These are phyloP conservation scores for Globisporangium sylvaticum DNA, from an alignment of 352 stramenopile species.

Conservation along the genomic window DNA sequence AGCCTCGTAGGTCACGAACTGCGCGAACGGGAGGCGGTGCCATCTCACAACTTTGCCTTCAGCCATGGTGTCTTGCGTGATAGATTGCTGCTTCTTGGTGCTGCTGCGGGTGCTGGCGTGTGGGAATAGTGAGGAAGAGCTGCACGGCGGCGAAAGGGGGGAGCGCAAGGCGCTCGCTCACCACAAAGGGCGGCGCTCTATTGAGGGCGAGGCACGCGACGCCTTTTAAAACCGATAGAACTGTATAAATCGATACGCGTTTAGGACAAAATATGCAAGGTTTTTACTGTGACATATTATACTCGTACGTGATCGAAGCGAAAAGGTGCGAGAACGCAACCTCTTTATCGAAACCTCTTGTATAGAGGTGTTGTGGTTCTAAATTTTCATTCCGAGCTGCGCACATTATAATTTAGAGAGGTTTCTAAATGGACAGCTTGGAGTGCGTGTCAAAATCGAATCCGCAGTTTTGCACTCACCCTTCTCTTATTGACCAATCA, in stretches of 20 bases:
- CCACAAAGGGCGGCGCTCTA: conserved; percentile 13
- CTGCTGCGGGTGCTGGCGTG: neutral
- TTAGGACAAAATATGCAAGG: neutral
- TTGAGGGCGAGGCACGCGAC: neutral
- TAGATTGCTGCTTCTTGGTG: conserved; percentile 3
- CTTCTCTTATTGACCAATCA: neutral
- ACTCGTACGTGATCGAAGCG: neutral
- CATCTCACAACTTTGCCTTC: conserved; percentile 71
- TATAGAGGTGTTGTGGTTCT: neutral
- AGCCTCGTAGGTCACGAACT: conserved; percentile 77
- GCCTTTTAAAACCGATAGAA: neutral
- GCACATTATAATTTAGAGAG: neutral
- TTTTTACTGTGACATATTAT: neutral
- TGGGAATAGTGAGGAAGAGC: conserved; percentile 5
- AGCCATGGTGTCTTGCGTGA: conserved; percentile 35
- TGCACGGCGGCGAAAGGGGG: neutral
- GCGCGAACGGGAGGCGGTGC: conserved; percentile 74
- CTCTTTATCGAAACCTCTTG: neutral
- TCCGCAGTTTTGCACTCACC: neutral
- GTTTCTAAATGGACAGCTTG: neutral
- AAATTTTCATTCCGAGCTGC: neutral
- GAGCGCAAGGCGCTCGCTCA: conserved; percentile 1
- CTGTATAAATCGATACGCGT: neutral
- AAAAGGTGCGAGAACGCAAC: neutral
- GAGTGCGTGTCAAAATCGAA: neutral